Evolutionary conservation across 2,329 filamentous ascomycete genomes (phyloP), one percentile per base, ranked within the genome.

Genomic region (Colletotrichum sp.): DNA sequence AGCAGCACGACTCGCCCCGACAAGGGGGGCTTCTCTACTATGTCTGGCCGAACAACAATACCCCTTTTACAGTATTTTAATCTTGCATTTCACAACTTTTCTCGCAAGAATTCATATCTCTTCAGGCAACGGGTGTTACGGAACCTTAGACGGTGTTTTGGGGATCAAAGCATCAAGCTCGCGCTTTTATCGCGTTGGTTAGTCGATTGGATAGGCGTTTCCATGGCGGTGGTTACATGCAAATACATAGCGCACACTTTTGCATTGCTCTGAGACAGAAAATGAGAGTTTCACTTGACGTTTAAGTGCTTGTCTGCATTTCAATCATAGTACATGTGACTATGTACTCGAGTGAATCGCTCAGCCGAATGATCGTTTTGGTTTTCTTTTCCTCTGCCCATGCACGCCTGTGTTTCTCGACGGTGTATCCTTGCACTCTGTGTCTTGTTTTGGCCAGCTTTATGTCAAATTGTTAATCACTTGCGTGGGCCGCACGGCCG

Each of bases 61-160:
- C 75, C 66, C 75, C 72, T 77, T 68, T 68, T 77, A 75, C 60
- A 77, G 71, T 75, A 75, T 77, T 75, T 77, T 75, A 77, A 77
- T 77, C 62, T 71, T 71, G 74, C 71, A 77, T 77, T 67, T 77
- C 8, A 18, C 32, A 12, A 21, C 44, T 75, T 69, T 76, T 69
- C 30, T 72, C 55, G 69, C 69, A 76, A 72, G 69, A 76, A 32
- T 34, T 63, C 28, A 49, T 64, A 52, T 24, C 21, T 49, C 16
- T 63, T 76, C 36, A 52, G 74, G 65, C 28, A 59, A 76, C 18
- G 44, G 71, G 49, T 66, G 26, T 69, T 15, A 74, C 28, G 70
- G 70, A 60, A 73, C 39, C 60, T 74, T 76, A 74, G 70, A 76
- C 64, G 74, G 74, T 76, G 70, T 73, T 76, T 32, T 49, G 63